Evolutionary conservation across 306 rosid genomes (phyloP).

Genomic region (Vicia sativa): DNA sequence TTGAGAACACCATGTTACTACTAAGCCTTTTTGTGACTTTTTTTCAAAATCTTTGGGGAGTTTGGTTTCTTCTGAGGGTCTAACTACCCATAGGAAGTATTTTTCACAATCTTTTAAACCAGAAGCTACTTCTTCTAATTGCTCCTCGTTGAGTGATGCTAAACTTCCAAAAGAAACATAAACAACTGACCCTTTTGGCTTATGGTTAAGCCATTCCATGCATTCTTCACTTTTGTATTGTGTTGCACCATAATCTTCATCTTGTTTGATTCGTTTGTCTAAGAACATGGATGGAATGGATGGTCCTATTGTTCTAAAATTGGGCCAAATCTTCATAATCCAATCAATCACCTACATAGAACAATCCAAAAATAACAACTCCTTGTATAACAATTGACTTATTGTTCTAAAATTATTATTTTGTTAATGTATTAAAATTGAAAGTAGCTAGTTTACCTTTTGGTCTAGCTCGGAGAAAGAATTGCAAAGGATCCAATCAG

Average conservation of each 20-base stretch:
- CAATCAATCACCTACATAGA: conserved; percentile 38
- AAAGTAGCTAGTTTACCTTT: conserved; percentile 2
- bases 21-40: conserved; percentile 27
- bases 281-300: conserved; percentile 45
- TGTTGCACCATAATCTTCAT: conserved; percentile 37
- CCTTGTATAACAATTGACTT: too few species aligned
- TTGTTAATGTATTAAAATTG: too few species aligned
- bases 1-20: conserved; percentile 39
- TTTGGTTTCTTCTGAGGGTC: conserved; percentile 23
- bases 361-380: too few species aligned
- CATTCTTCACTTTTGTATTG: conserved; percentile 42
- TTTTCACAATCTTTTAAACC: conserved; percentile 14
- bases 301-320: conserved; percentile 49
- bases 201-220: conserved; percentile 42
- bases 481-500: conserved; percentile 41
- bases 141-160: conserved; percentile 19
- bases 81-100: conserved; percentile 44
- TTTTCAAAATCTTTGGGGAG: conserved; percentile 39
- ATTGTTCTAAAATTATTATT: too few species aligned
- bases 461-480: conserved; percentile 12
- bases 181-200: conserved; percentile 43
- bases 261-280: conserved; percentile 43
- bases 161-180: conserved; percentile 37
- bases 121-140: conserved; percentile 31
- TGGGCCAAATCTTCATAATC: conserved; percentile 41